phyloP scores from a whole-genome alignment of 495 filamentous ascomycete species.

The Daldinia concentrica region DNA sequence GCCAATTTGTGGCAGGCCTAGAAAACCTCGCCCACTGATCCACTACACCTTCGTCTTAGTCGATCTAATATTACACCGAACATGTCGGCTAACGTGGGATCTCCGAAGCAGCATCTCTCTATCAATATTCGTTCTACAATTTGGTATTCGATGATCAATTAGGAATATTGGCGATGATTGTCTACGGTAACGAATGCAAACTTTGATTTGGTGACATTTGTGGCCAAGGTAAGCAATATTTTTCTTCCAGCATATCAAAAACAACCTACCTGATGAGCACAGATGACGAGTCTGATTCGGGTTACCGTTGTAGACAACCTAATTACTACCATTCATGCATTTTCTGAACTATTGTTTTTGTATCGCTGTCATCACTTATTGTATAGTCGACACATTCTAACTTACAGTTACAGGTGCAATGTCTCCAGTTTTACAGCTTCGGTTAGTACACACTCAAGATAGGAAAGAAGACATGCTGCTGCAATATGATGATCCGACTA shows the following conservation, averaged over 20 bases:
- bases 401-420: slow-evolving; percentile 9
- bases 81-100: slow-evolving; percentile 13
- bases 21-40: slow-evolving; percentile 99
- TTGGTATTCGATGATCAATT: neutral
- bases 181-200: neutral
- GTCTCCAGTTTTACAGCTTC: neutral
- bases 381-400: slow-evolving; percentile 8
- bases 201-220: neutral
- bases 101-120: slow-evolving; percentile 1
- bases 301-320: slow-evolving; percentile 79
- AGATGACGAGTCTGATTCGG: slow-evolving; percentile 93
- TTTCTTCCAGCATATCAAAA: slow-evolving; percentile 13
- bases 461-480: slow-evolving; percentile 16
- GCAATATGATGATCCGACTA: slow-evolving; percentile 71
- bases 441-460: slow-evolving; percentile 21
- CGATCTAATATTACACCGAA: neutral
- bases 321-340: slow-evolving; percentile 85
- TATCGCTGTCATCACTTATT: neutral
- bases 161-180: neutral
- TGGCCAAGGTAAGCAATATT: slow-evolving; percentile 25
- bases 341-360: slow-evolving; percentile 55
- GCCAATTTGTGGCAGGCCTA: slow-evolving; percentile 99
- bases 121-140: neutral
- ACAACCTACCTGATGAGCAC: slow-evolving; percentile 68
- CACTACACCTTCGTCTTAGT: slow-evolving; percentile 29